Conservation (phyloP, 306 rosid genomes). For the Morella rubra region DNA sequence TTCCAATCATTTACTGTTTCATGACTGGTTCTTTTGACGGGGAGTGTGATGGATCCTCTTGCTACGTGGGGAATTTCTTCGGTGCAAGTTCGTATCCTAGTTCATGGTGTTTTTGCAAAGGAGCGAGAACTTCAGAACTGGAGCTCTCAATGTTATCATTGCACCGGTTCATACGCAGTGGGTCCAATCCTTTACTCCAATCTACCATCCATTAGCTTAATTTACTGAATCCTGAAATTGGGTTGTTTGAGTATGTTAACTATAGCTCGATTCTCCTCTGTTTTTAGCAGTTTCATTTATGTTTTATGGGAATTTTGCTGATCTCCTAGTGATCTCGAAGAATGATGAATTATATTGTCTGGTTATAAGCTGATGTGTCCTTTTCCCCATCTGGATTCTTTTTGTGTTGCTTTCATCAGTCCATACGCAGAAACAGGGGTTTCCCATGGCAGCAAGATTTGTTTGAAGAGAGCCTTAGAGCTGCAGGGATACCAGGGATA, state of each 20-base stretch:
- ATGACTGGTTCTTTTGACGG: conserved; percentile 41
- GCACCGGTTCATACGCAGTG: conserved; percentile 48
- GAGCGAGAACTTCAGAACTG: conserved; percentile 42
- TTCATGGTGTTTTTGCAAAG: conserved; percentile 46
- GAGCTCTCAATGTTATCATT: conserved; percentile 51
- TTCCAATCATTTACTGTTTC: conserved; percentile 40
- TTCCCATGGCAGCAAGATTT: conserved; percentile 90
- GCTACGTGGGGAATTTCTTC: conserved; percentile 40
- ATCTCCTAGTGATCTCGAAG: conserved; percentile 51
- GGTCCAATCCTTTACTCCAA: conserved; percentile 50
- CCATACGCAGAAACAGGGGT: conserved; percentile 76
- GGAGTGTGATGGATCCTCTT: conserved; percentile 42
- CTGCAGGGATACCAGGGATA: conserved; percentile 88
- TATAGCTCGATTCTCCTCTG: conserved; percentile 32
- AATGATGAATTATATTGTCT: conserved; percentile 68
- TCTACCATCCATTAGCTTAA: conserved; percentile 36
- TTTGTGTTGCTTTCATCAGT: conserved; percentile 81
- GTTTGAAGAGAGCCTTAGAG: conserved; percentile 94
- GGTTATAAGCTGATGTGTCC: conserved; percentile 78
- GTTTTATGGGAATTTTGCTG: conserved; percentile 36
- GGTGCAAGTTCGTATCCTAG: conserved; percentile 38
- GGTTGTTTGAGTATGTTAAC: conserved; percentile 34
- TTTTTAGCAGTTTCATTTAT: conserved; percentile 36
- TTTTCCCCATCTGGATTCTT: conserved; percentile 75
- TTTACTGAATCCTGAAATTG: conserved; percentile 35